phyloP scores from a whole-genome alignment of 331 rosid species.

The Malus hybrid region DNA sequence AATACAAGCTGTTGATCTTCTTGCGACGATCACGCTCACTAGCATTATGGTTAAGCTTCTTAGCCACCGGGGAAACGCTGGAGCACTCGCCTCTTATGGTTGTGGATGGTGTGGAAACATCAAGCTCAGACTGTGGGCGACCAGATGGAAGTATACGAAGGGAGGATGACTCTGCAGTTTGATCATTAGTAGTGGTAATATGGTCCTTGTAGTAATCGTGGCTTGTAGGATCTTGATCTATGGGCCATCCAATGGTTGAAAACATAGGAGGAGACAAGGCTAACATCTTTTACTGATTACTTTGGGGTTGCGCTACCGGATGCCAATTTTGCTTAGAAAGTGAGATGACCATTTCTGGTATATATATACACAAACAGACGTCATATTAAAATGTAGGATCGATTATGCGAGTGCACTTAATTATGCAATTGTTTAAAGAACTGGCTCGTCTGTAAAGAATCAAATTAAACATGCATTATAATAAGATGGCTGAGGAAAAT shows the following conservation, averaged over 20 bases:
- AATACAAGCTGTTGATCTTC: constrained; percentile 25
- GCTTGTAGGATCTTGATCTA: not conserved
- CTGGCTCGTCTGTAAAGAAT: not conserved
- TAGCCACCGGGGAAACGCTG: not conserved
- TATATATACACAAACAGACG: not conserved
- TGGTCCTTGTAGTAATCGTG: not conserved
- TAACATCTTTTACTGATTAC: not conserved
- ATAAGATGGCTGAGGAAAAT: not conserved
- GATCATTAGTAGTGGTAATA: not conserved
- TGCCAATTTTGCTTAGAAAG: not conserved
- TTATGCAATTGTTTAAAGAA: not conserved
- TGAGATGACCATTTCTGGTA: not conserved
- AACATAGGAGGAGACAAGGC: constrained; percentile 7
- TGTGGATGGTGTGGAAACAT: constrained; percentile 12
- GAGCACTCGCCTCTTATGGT: not conserved
- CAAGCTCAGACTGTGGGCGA: not conserved
- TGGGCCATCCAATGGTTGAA: constrained; percentile 10
- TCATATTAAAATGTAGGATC: not conserved
- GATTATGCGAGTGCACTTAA: not conserved
- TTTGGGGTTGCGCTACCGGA: not conserved
- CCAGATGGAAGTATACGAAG: not conserved
- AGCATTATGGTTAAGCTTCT: constrained; percentile 34
- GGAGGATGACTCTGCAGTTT: constrained; percentile 4
- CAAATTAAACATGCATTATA: not conserved
- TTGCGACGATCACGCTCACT: constrained; percentile 37